Evolutionary conservation across 169 alveolate species (phyloP), one percentile per base, ranked within the genome.

Genomic region (Sarcocystis neurona): DNA sequence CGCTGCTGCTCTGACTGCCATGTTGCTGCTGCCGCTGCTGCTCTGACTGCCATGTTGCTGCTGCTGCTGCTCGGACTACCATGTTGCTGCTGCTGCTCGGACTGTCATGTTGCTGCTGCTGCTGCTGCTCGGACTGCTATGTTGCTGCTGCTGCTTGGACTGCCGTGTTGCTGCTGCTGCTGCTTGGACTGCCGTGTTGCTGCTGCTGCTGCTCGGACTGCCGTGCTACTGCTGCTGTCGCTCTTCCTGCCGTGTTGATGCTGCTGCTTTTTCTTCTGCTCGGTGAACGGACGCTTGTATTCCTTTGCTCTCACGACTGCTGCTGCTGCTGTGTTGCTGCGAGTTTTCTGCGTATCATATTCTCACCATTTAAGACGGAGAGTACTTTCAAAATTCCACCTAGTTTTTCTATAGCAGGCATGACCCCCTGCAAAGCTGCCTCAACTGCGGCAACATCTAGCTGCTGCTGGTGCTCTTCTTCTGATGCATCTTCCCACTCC

Each of bases 351-450:
- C 18, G 34, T 2, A 34, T 68, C 18, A 1, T 68, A 46, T 3
- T 68, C 43, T 43, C 82, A 72, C 56, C 32, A 3, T 37, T 37
- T 2, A 56, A 72, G n/a, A 72, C 56, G 27, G 27, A 4, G 47
- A 72, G 82, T 30, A 72, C 82, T 37, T 72, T 53, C 18, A 72
- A 56, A 41, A 32, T 72, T 18, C 58, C 82, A 34, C 56, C 34
- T 0, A 72, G 82, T 27, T 37, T 72, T 37, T 72, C 82, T 10
- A 72, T 72, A 39, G 82, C 82, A 0, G 82, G 82, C 34, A 30
- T n/a, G 6, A 37, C 41, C 34, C 82, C 82, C 20, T 37, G 15
- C 18, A 72, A 56, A 27, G 82, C 82, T 32, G 34, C 82, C 0
- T 39, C 32, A 10, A 72, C 82, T n/a, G 56, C 41, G 2, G 6